Evolutionary conservation across 1,139 yeast species (phyloP), one percentile per base, ranked within the genome.

Genomic region (Pichia sp.): DNA sequence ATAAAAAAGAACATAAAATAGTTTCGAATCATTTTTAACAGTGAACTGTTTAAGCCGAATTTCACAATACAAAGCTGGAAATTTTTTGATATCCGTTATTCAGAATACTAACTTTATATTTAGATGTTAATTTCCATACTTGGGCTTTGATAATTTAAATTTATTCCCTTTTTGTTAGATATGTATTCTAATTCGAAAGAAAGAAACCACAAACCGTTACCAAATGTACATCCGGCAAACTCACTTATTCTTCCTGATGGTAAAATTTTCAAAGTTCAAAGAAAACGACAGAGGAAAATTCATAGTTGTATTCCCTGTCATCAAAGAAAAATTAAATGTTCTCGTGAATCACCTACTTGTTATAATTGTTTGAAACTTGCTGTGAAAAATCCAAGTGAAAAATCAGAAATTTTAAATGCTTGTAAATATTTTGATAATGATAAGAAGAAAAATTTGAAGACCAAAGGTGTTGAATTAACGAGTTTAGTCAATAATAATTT

Each of bases 291-390:
- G 57, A 60, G 84, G 44, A 70, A 71, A 55, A 76, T 78, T 39
- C 64, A 74, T 41, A 70, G 77, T 48, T 78, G 84, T 61, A 76
- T 78, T 12, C 72, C 79, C 37, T 78, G 84, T 51, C 84, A 78
- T 57, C 76, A 78, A 45, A 70, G 80, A 47, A 78, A 78, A 59
- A 76, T 78, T 53, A 76, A 76, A 56, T 78, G 84, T 55, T 71
- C 78, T 2, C 63, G 83, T 47, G 73, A 66, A 30, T 39, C 37
- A 5, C 58, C 58, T 8, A 49, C 51, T n/a, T 78, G 84, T 55
- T 63, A 63, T 46, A 76, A 74, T 57, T 78, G 84, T 59, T 61
- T 44, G n/a, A 48, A 46, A 26, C 22, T 55, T 6, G 57, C 56
- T 2, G 39, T 36, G 6, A 55, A 55, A 30, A 52, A 54, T 26